phyloP scores from a whole-genome alignment of 257 asterid species.

The Echites panduratus region DNA sequence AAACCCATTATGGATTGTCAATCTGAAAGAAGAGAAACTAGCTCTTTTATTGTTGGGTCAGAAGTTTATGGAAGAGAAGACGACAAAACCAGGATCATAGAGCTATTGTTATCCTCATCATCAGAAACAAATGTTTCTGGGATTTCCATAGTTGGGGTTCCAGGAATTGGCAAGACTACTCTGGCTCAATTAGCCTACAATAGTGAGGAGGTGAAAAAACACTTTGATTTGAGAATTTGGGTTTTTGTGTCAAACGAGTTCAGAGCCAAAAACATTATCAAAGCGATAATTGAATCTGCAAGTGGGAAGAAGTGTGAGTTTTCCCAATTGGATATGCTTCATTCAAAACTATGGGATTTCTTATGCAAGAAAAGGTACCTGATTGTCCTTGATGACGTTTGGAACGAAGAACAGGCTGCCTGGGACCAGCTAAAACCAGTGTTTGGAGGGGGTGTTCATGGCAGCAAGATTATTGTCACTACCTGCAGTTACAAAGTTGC shows the following conservation, averaged over 20 bases:
- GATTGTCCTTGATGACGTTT: slow-evolving; percentile 22
- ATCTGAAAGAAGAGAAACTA: slow-evolving; percentile 22
- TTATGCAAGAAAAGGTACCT: slow-evolving; percentile 14
- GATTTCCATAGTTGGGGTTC: slow-evolving; percentile 18
- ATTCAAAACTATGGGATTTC: slow-evolving; percentile 9
- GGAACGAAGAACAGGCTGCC: slow-evolving; percentile 21
- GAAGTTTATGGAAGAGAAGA: slow-evolving; percentile 24
- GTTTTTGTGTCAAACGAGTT: slow-evolving; percentile 4
- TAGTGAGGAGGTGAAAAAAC: slow-evolving; percentile 11
- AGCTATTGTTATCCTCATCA: slow-evolving; percentile 4
- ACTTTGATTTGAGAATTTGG: slow-evolving; percentile 16
- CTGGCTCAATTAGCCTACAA: slow-evolving; percentile 23
- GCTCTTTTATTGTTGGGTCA: slow-evolving; percentile 20
- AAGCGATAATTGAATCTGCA: background rate
- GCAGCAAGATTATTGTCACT: slow-evolving; percentile 24
- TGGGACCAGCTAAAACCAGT: slow-evolving; percentile 16
- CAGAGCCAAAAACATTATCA: slow-evolving; percentile 3
- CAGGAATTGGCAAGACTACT: slow-evolving; percentile 27
- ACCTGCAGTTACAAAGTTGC: slow-evolving; percentile 20
- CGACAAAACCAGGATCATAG: slow-evolving; percentile 22
- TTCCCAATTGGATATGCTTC: slow-evolving; percentile 1
- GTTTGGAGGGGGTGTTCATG: slow-evolving; percentile 12
- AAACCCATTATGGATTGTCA: slow-evolving; percentile 7
- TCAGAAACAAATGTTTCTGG: background rate
- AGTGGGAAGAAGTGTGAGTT: slow-evolving; percentile 7